phyloP scores from a whole-genome alignment of 2,329 filamentous ascomycete species.

The Daldinia sp. region DNA sequence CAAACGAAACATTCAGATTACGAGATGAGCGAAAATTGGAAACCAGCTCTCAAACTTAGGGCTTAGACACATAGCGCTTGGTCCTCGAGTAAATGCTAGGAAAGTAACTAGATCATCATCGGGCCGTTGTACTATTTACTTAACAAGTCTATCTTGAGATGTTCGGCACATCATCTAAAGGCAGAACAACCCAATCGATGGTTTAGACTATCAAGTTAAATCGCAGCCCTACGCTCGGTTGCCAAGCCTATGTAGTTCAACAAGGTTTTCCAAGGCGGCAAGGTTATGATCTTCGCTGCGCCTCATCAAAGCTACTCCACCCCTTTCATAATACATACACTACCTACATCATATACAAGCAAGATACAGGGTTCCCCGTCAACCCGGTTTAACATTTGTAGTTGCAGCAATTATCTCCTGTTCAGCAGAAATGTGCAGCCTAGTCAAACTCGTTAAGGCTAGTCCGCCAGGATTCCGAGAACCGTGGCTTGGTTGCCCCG shows the following conservation, averaged over 20 bases:
- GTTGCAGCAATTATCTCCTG: constrained; percentile 4
- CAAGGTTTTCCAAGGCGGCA: constrained; percentile 23
- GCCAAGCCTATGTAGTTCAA: constrained; percentile 25
- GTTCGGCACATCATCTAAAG: not conserved
- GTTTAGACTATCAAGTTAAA: constrained; percentile 5
- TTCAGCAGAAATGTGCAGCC: constrained; percentile 24
- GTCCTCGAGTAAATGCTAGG: not conserved
- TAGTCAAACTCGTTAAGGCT: constrained; percentile 3
- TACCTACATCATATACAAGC: not conserved
- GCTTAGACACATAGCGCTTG: not conserved
- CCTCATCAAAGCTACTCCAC: constrained; percentile 27
- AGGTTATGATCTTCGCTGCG: constrained; percentile 40
- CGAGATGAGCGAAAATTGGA: constrained; percentile 21
- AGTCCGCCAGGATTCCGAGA: constrained; percentile 26
- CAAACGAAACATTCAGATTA: constrained; percentile 13
- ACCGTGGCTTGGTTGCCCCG: constrained; percentile 35
- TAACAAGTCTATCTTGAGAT: not conserved
- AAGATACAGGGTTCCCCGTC: constrained; percentile 29
- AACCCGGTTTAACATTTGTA: constrained; percentile 36
- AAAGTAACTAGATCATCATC: not conserved
- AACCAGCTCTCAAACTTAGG: constrained; percentile 12
- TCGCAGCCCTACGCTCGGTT: constrained; percentile 28
- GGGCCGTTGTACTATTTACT: not conserved
- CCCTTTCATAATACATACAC: constrained; percentile 26
- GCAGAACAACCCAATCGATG: constrained; percentile 12